Percentiles rank a stretch among this genome's conserved stretches.
Conservation (phyloP, 305 asterid species). For the Fraxinus floribunda region DNA sequence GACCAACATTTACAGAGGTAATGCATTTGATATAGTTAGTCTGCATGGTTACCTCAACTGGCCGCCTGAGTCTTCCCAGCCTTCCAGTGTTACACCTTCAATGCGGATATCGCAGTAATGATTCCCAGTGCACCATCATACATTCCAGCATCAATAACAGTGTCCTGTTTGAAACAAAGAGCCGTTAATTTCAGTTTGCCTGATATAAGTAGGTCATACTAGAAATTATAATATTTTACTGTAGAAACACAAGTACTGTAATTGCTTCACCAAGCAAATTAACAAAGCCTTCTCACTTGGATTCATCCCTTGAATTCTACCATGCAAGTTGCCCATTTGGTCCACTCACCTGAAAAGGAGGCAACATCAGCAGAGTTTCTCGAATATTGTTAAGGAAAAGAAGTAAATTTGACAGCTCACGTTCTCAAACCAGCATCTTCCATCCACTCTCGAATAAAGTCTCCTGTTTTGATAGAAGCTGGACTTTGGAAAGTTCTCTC, state of each 20-base stretch:
- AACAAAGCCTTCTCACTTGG: constrained; percentile 80
- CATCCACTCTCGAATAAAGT: constrained; percentile 77
- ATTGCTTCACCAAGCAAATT: constrained; percentile 81
- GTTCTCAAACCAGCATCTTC: constrained; percentile 90
- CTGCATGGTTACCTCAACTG: constrained; percentile 70
- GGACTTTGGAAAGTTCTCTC: constrained; percentile 95
- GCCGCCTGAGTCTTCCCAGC: constrained; percentile 61
- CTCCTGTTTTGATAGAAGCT: constrained; percentile 74
- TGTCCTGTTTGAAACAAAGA: constrained; percentile 58
- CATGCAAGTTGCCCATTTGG: constrained; percentile 94
- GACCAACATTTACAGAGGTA: neutral
- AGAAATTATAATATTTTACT: constrained; percentile 7
- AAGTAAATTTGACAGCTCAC: constrained; percentile 41
- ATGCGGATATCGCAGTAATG: constrained; percentile 69
- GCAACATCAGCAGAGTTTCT: constrained; percentile 15
- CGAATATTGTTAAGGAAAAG: neutral
- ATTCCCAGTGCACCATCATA: constrained; percentile 91
- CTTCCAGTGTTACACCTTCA: constrained; percentile 67
- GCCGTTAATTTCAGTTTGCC: neutral
- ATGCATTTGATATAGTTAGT: neutral
- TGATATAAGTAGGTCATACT: constrained; percentile 13
- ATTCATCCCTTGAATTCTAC: constrained; percentile 70
- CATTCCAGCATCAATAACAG: constrained; percentile 89
- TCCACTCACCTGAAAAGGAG: constrained; percentile 75
- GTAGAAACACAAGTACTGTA: constrained; percentile 17